Percentiles rank a stretch among this genome's conserved stretches.
phyloP scores from a whole-genome alignment of 2,329 filamentous ascomycete species.

The Talaromyces piceae region DNA sequence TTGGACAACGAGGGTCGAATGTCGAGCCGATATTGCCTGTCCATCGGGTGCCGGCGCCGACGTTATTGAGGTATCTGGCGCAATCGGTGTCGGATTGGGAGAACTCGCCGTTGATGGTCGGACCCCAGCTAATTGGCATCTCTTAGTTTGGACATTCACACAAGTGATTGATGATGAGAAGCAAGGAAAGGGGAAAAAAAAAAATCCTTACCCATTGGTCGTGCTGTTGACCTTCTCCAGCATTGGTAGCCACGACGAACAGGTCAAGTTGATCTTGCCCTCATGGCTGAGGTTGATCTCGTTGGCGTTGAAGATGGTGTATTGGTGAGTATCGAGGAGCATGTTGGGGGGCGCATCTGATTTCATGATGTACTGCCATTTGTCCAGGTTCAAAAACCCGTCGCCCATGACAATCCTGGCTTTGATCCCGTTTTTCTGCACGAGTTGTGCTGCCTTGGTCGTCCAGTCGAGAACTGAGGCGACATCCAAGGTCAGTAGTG shows the following conservation, averaged over 20 bases:
- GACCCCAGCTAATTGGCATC: conserved; percentile 66
- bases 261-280: conserved; percentile 80
- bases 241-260: conserved; percentile 78
- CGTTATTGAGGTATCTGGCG: conserved; percentile 77
- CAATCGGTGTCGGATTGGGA: conserved; percentile 97
- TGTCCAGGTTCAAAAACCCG: conserved; percentile 82
- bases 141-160: too few species aligned
- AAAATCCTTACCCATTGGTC: conserved; percentile 52
- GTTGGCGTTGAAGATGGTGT: conserved; percentile 91
- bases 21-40: conserved; percentile 48
- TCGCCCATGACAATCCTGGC: conserved; percentile 80
- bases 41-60: conserved; percentile 83
- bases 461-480: conserved; percentile 73
- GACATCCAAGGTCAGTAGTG: conserved; percentile 65
- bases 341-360: conserved; percentile 56
- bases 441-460: conserved; percentile 59
- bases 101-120: conserved; percentile 94
- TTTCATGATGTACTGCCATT: conserved; percentile 81
- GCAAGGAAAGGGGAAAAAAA: background rate
- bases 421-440: conserved; percentile 68
- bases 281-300: conserved; percentile 77
- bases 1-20: conserved; percentile 64
- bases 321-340: conserved; percentile 95
- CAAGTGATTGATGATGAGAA: background rate
- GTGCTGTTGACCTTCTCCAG: conserved; percentile 64